Evolutionary conservation across 352 stramenopile genomes (phyloP).

Genomic region (Phytophthora rubi): DNA sequence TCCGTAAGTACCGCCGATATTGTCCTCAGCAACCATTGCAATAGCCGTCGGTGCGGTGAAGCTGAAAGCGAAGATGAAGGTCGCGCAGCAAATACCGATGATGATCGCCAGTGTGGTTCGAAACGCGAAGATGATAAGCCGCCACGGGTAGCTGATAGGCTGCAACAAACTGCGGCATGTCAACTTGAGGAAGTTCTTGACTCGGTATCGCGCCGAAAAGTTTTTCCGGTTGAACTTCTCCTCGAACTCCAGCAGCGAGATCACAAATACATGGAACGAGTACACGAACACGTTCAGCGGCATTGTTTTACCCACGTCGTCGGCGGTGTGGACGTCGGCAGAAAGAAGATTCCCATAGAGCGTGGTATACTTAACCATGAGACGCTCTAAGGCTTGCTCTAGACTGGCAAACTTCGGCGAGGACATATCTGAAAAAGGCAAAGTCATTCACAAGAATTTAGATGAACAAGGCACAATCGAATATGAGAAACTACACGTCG

Average conservation of each 20-base stretch:
- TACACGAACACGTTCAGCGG: constrained; percentile 84
- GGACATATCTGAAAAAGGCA: constrained; percentile 36
- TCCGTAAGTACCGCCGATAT: constrained; percentile 73
- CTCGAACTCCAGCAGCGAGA: constrained; percentile 73
- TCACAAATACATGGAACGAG: constrained; percentile 74
- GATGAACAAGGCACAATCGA: background rate
- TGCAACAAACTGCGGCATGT: constrained; percentile 43
- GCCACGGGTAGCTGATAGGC: constrained; percentile 50
- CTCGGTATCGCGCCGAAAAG: constrained; percentile 56
- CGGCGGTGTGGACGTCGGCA: constrained; percentile 45
- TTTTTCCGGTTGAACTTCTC: constrained; percentile 77
- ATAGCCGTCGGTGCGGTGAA: constrained; percentile 71
- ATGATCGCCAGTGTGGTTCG: constrained; percentile 69
- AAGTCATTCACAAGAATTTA: constrained; percentile 8
- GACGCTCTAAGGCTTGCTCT: constrained; percentile 53
- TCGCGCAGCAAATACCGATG: constrained; percentile 66
- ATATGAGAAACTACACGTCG: background rate
- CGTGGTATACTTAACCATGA: constrained; percentile 66
- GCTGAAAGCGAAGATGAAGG: constrained; percentile 79
- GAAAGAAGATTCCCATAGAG: constrained; percentile 59
- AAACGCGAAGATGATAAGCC: constrained; percentile 61
- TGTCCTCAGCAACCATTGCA: constrained; percentile 70
- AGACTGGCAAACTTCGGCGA: constrained; percentile 57
- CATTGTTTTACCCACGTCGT: constrained; percentile 73
- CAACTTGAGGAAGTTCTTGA: constrained; percentile 66